Percentiles rank a stretch among this genome's conserved stretches.
Conservation (phyloP, 2,329 filamentous ascomycete species). For the Penicillium sp. region DNA sequence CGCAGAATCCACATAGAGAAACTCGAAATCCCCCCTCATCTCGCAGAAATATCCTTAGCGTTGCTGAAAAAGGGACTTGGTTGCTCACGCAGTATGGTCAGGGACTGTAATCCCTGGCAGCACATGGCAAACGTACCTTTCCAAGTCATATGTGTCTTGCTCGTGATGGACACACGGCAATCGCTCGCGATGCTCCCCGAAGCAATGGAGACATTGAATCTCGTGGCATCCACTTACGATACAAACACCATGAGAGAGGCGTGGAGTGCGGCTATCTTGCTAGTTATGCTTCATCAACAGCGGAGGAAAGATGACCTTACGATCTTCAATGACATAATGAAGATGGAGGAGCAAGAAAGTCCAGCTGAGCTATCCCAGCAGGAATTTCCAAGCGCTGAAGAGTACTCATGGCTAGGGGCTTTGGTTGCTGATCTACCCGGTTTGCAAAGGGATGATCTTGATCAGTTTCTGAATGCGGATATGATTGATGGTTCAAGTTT, state of each 20-base stretch:
- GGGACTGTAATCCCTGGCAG: slow-evolving; percentile 54
- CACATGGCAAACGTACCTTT: slow-evolving; percentile 61
- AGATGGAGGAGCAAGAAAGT: slow-evolving; percentile 20
- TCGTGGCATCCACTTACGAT: slow-evolving; percentile 45
- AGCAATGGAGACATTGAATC: slow-evolving; percentile 50
- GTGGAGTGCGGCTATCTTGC: slow-evolving; percentile 51
- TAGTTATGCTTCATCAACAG: slow-evolving; percentile 53
- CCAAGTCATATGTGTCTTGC: slow-evolving; percentile 55
- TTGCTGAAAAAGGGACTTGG: slow-evolving; percentile 47
- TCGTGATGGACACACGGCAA: slow-evolving; percentile 54
- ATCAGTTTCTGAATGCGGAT: slow-evolving; percentile 40
- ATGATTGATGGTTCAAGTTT: slow-evolving; percentile 20
- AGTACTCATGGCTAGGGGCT: slow-evolving; percentile 43
- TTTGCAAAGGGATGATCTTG: slow-evolving; percentile 43
- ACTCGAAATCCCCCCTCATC: slow-evolving; percentile 41
- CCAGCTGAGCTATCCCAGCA: slow-evolving; percentile 10
- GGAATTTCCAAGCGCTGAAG: slow-evolving; percentile 27
- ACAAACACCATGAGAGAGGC: slow-evolving; percentile 53
- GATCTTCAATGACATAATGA: slow-evolving; percentile 33
- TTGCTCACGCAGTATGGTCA: slow-evolving; percentile 48
- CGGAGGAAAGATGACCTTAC: slow-evolving; percentile 43
- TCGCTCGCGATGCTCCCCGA: slow-evolving; percentile 51
- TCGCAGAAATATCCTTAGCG: slow-evolving; percentile 48
- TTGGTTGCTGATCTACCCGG: slow-evolving; percentile 45
- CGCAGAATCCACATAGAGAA: slow-evolving; percentile 54